Evolutionary conservation across 192 early-diverging fungal species (phyloP).

Genomic region (Lunasporangiospora selenospora): DNA sequence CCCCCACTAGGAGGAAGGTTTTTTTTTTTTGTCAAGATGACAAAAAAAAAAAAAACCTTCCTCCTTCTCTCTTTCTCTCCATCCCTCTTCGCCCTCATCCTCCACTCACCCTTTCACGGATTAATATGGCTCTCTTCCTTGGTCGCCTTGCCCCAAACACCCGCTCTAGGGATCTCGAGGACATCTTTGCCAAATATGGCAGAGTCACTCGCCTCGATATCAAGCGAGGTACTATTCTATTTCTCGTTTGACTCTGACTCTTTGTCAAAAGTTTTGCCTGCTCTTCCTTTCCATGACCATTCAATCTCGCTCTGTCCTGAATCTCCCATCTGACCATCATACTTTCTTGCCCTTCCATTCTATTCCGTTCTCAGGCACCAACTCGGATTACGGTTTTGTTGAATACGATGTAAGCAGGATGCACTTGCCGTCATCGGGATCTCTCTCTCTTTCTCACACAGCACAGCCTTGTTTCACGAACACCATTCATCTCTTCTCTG

Average conservation of each 20-base stretch:
- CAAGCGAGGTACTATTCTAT: slow-evolving; percentile 50
- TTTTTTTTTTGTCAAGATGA: too few species aligned
- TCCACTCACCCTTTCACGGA: not conserved
- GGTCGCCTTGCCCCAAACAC: slow-evolving; percentile 55
- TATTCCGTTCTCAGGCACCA: slow-evolving; percentile 20
- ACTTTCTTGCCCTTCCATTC: not conserved
- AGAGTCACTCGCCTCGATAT: slow-evolving; percentile 61
- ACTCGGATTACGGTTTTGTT: slow-evolving; percentile 59
- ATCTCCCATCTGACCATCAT: not conserved
- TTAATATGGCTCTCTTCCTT: slow-evolving; percentile 54
- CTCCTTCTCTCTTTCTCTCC: not conserved
- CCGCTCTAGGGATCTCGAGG: slow-evolving; percentile 59
- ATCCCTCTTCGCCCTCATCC: not conserved
- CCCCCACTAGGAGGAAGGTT: too few species aligned
- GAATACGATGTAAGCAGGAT: slow-evolving; percentile 49
- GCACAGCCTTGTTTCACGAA: not conserved
- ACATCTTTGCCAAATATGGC: slow-evolving; percentile 63
- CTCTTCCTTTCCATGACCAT: not conserved
- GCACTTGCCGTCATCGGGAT: slow-evolving; percentile 1
- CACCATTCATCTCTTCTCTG: not conserved
- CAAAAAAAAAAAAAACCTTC: too few species aligned
- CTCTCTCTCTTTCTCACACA: slow-evolving; percentile 4
- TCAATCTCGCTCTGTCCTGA: too few species aligned
- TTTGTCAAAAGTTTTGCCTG: too few species aligned
- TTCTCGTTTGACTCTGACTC: too few species aligned